A percentile compares a stretch with the other conserved stretches of the same genome.
These are phyloP conservation scores for Neonothopanus nambi DNA, from an alignment of 1,284 basidiomycete genomes.

Conservation along the genomic window DNA sequence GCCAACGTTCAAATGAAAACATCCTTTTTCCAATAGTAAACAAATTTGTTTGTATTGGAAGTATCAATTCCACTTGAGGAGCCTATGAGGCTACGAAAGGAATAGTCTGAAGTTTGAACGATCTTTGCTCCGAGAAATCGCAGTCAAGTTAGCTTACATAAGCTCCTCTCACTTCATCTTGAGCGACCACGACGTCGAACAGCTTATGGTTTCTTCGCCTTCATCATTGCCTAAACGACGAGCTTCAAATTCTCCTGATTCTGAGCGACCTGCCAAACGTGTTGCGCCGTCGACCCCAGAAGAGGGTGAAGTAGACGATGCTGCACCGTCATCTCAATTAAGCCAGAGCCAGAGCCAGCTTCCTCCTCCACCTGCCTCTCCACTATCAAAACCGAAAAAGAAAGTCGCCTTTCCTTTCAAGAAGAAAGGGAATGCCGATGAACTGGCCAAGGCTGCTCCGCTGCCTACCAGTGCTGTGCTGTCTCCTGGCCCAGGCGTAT, in stretches of 20 bases:
- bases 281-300: conserved; percentile 68
- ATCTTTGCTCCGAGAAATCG: background rate
- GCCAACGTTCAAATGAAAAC: too few species aligned
- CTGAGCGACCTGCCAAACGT: conserved; percentile 54
- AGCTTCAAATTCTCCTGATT: conserved; percentile 50
- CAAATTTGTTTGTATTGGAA: background rate
- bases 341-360: conserved; percentile 9
- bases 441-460: background rate
- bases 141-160: background rate
- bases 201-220: background rate
- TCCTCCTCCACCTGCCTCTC: conserved; percentile 23
- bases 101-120: too few species aligned
- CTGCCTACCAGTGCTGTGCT: conserved; percentile 7
- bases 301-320: conserved; percentile 73
- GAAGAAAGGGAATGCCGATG: conserved; percentile 37
- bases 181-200: too few species aligned
- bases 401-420: conserved; percentile 77
- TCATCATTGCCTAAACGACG: conserved; percentile 49
- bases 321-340: conserved; percentile 22
- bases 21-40: background rate
- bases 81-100: too few species aligned
- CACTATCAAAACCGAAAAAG: conserved; percentile 35
- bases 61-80: background rate
- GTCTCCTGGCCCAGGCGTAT: conserved; percentile 32
- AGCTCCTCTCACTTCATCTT: background rate